Evolutionary conservation across 2,329 filamentous ascomycete species (phyloP).

Genomic region (Alternaria triticina): DNA sequence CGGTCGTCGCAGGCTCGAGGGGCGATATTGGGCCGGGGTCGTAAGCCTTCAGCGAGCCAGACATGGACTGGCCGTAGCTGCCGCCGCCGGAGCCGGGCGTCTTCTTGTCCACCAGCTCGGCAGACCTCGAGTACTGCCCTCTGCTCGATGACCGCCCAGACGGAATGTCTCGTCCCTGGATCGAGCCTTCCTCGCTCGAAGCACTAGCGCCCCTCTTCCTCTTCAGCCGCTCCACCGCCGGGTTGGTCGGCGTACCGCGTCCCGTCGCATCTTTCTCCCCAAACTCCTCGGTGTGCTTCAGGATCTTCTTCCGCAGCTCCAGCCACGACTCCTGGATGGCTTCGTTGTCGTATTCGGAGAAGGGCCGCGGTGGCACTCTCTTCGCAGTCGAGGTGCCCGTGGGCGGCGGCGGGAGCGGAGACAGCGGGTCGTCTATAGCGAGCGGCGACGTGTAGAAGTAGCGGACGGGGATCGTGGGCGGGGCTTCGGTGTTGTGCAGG

Average conservation of each 20-base stretch:
- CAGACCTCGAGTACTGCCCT: conserved; percentile 38
- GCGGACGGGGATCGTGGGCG: conserved; percentile 44
- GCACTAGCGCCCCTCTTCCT: conserved; percentile 41
- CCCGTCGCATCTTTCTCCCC: conserved; percentile 40
- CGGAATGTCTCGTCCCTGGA: conserved; percentile 40
- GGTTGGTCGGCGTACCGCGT: conserved; percentile 38
- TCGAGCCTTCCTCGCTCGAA: conserved; percentile 29
- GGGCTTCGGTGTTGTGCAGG: conserved; percentile 47
- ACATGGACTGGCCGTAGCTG: conserved; percentile 26
- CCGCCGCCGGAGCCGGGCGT: conserved; percentile 34
- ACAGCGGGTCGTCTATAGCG: conserved; percentile 88
- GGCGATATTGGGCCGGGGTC: conserved; percentile 40
- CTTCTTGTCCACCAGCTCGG: conserved; percentile 31
- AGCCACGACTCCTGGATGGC: conserved; percentile 81
- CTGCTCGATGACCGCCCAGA: conserved; percentile 22
- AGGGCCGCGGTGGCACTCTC: conserved; percentile 74
- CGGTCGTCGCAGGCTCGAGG: conserved; percentile 49
- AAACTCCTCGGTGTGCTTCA: conserved; percentile 50
- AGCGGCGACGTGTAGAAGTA: conserved; percentile 87
- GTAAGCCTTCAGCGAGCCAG: conserved; percentile 38
- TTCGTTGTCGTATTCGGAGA: conserved; percentile 78
- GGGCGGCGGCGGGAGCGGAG: conserved; percentile 64
- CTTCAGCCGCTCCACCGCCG: conserved; percentile 43
- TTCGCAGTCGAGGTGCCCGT: conserved; percentile 54
- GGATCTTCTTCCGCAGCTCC: conserved; percentile 60